Conservation (phyloP, 495 filamentous ascomycete genomes). For the Daldinia vernicosa region DNA sequence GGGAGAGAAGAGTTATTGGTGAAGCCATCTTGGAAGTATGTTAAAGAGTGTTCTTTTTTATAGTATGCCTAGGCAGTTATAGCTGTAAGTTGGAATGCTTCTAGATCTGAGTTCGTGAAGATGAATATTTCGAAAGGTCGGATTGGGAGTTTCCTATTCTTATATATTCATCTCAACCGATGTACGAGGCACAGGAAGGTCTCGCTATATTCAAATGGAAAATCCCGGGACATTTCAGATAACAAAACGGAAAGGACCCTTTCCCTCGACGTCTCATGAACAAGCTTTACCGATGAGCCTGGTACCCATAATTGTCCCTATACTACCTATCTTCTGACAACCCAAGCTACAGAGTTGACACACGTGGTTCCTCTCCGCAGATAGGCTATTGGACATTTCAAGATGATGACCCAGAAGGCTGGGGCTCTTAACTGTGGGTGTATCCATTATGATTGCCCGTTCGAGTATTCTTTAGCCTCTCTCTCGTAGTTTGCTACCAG, state of each 20-base stretch:
- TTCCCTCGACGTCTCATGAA: slow-evolving; percentile 1
- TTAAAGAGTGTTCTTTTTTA: not conserved
- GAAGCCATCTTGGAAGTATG: slow-evolving; percentile 11
- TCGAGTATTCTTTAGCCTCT: slow-evolving; percentile 2
- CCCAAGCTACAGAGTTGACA: not conserved
- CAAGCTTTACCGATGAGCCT: slow-evolving; percentile 18
- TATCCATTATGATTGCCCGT: slow-evolving; percentile 6
- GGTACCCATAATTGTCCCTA: slow-evolving; percentile 4
- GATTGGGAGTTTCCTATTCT: slow-evolving; percentile 11
- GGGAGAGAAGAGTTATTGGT: not conserved
- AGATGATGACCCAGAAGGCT: not conserved
- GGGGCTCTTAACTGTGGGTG: not conserved
- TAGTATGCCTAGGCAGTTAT: not conserved
- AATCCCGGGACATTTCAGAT: not conserved
- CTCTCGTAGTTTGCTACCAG: slow-evolving; percentile 31
- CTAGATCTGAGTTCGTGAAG: slow-evolving; percentile 6
- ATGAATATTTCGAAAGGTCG: not conserved
- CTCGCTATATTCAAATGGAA: not conserved
- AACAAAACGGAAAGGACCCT: slow-evolving; percentile 19
- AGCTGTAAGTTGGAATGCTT: not conserved
- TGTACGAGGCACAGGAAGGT: too few species aligned
- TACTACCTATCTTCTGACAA: slow-evolving; percentile 8
- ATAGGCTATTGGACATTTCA: not conserved
- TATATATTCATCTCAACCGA: slow-evolving; percentile 18
- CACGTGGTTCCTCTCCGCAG: slow-evolving; percentile 12